Evolutionary conservation across 176 grass and related monocot genomes (phyloP).

Genomic region (Juncus effusus): DNA sequence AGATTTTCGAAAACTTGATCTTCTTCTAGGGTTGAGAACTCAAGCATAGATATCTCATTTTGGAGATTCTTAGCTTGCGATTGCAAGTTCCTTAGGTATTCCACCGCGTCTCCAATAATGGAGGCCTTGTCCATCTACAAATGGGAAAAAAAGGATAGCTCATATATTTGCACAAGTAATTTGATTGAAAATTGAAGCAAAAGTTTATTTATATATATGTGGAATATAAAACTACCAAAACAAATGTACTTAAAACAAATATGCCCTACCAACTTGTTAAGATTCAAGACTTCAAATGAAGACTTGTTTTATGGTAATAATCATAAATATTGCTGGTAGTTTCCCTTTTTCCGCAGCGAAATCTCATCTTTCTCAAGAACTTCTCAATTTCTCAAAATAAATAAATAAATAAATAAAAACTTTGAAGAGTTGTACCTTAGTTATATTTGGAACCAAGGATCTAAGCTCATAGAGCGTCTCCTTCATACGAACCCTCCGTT

Average conservation of each 20-base stretch:
- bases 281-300: no score
- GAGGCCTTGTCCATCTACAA: conserved; percentile 94
- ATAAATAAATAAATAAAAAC: neutral
- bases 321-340: no score
- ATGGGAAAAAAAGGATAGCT: neutral
- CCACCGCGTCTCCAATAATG: conserved; percentile 83
- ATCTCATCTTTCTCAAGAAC: neutral
- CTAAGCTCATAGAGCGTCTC: conserved; percentile 93
- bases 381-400: neutral
- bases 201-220: no score
- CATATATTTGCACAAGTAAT: no score
- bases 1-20: conserved; percentile 8
- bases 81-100: conserved; percentile 65
- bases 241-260: no score
- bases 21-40: conserved; percentile 28
- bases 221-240: no score
- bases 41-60: conserved; percentile 57
- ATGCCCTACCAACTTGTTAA: no score
- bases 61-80: conserved; percentile 51
- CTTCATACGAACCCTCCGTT: conserved; percentile 81
- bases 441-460: conserved; percentile 85
- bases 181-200: no score
- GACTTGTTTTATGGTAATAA: no score
- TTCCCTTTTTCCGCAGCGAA: no score
- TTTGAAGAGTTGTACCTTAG: conserved; percentile 43